A percentile compares a stretch with the other conserved stretches of the same genome.
Conservation (phyloP, 345 rosid genomes). For the Linum trigynum region DNA sequence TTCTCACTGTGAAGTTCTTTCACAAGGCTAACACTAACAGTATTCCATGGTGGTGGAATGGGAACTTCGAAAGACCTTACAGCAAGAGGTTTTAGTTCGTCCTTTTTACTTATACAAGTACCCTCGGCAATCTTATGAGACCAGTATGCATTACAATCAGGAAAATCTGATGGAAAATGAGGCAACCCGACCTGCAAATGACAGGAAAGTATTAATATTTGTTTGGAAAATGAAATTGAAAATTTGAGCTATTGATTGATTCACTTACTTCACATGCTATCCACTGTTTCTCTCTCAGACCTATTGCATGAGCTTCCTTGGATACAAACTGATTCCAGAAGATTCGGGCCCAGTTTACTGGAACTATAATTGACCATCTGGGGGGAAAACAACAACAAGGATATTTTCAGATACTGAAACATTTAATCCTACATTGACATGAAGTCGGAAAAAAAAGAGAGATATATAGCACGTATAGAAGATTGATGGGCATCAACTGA, state of each 20-base stretch:
- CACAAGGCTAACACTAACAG: constrained; percentile 29
- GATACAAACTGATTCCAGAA: constrained; percentile 58
- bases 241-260: constrained; percentile 2
- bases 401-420: not conserved
- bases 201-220: constrained; percentile 3
- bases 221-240: not conserved
- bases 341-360: constrained; percentile 70
- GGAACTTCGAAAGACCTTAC: constrained; percentile 55
- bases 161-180: constrained; percentile 77
- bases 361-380: constrained; percentile 84
- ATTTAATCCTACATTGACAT: not conserved
- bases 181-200: constrained; percentile 57
- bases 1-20: constrained; percentile 17
- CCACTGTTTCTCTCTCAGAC: constrained; percentile 84
- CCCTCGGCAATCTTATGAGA: constrained; percentile 48
- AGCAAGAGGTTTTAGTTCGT: constrained; percentile 41
- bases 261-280: constrained; percentile 57
- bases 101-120: constrained; percentile 35
- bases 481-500: not conserved
- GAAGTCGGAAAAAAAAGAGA: no score
- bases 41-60: constrained; percentile 64
- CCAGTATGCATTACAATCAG: constrained; percentile 59
- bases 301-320: constrained; percentile 69
- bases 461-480: not conserved
- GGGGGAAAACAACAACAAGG: constrained; percentile 12